Evolutionary conservation across 129 eudicot species (phyloP), one percentile per base, ranked within the genome.

Genomic region (Oenanthe sinensis): DNA sequence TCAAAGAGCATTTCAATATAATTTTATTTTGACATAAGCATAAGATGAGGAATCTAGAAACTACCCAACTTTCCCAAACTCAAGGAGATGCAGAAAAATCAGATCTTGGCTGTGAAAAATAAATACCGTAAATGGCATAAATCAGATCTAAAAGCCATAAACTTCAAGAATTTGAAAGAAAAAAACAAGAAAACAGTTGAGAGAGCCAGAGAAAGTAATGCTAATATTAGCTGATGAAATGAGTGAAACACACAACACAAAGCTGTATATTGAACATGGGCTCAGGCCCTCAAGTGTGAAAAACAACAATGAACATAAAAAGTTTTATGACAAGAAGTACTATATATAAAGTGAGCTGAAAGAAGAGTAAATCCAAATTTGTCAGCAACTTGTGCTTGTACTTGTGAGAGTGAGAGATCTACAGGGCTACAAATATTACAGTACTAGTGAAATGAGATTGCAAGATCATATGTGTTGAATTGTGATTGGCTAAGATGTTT

Each of bases 401-500:
- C 82, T 81, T 77, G 77, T 74, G 83, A 50, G 19, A 28, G 71
- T 33, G 55, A 70, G 81, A 78, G 88, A 87, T 83, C 83, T 85
- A 81, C 80, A 63, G 85, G 42, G 83, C 78, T 54, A 81, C 28
- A 49, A 76, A 81, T 68, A 84, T 74, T 78, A 80, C 79, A 75
- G 78, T 62, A 84, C 78, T 60, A 24, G 68, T 60, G 33, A 60
- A 60, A 60, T 60, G 68, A 60, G 28, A 60, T 85, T 81, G 75
- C 24, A 74, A 75, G 82, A 75, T 46, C 44, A 33, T 82, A n/a
- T 5, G 87, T 90, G 92, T 84, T 71, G 75, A 65, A 44, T 76
- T 77, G 75, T 88, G 88, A 91, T 91, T 91, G 92, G 92, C 54
- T 87, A 75, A 46, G 71, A 83, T 75, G 89, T 50, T 74, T 75